Evolutionary conservation across 2,329 filamentous ascomycete genomes (phyloP), one percentile per base, ranked within the genome.

Genomic region (Falciphora oryzae): DNA sequence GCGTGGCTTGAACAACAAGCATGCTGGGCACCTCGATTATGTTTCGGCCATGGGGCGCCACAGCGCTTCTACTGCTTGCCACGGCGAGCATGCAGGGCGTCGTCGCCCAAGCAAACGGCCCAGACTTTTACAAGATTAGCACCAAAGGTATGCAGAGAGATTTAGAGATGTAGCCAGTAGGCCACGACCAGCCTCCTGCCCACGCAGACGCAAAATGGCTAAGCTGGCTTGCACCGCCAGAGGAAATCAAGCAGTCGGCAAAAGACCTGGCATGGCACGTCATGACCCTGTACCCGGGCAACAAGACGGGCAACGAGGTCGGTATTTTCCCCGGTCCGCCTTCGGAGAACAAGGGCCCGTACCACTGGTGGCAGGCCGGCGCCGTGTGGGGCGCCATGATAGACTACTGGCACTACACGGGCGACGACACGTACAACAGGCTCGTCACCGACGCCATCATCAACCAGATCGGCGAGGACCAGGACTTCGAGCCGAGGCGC

Each of bases 331-430:
- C 57, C 2, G 57, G 57, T 11, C 57, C 57, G 57, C 57, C 57
- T 2, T 27, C 57, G 13, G 57, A 58, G 11, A 22, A 22, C 25
- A 58, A 61, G 27, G 59, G 59, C 1, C 28, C 31, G 5, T 78
- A 77, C 61, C 81, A 81, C 71, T 84, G 81, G 81, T 84, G 81
- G 81, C 80, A 83, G 69, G 77, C 78, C 1, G 75, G 78, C 18
- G 74, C 77, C n/a, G 68, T 84, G 69, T 82, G 83, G 71, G 76
- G 80, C 62, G 75, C 77, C 4, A 68, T 83, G 62, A 76, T 84
- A 22, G 78, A 82, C 68, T 83, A 83, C 69, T 84, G 81, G 80
- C 80, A 83, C 68, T 83, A 79, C 68, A 85, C 83, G 2, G 82
- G 80, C 6, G 82, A 85, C 69, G 70, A 71, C 3, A 79, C 77